These are phyloP conservation scores for Parsonsia alboflavescens DNA, from an alignment of 257 asterid genomes.

Conservation along the genomic window DNA sequence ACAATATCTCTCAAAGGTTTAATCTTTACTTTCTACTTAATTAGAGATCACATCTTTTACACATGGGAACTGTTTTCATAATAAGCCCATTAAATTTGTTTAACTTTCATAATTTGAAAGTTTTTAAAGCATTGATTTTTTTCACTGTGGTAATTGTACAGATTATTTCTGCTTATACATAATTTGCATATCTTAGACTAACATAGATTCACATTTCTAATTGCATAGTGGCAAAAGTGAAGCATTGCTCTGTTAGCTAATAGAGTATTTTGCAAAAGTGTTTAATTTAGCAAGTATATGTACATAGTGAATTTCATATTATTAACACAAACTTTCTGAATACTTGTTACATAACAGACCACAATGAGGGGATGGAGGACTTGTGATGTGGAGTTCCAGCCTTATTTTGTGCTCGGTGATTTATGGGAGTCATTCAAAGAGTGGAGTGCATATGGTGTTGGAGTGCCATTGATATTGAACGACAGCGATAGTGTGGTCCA, in stretches of 20 bases:
- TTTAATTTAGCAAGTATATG: not conserved
- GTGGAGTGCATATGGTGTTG: slow-evolving; percentile 98
- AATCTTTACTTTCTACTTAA: not conserved
- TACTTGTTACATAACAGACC: slow-evolving; percentile 41
- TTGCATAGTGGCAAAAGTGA: not conserved
- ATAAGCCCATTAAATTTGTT: not conserved
- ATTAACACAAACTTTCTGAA: not conserved
- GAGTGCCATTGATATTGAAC: slow-evolving; percentile 82
- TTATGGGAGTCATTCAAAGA: slow-evolving; percentile 89
- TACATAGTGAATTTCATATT: not conserved
- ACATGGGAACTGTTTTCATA: not conserved
- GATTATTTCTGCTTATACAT: not conserved
- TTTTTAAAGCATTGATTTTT: not conserved
- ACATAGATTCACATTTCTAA: not conserved
- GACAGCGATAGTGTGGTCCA: slow-evolving; percentile 67
- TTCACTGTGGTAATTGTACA: not conserved
- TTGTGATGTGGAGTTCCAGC: slow-evolving; percentile 51
- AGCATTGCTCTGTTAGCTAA: not conserved
- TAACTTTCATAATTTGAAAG: not conserved
- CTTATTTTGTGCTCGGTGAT: slow-evolving; percentile 76
- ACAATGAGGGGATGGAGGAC: slow-evolving; percentile 67
- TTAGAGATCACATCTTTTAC: not conserved
- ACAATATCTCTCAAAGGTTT: slow-evolving; percentile 75
- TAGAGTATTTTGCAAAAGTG: not conserved
- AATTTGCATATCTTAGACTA: not conserved